Conservation (phyloP, 106 monocot genomes). For the Vanilla planifolia region DNA sequence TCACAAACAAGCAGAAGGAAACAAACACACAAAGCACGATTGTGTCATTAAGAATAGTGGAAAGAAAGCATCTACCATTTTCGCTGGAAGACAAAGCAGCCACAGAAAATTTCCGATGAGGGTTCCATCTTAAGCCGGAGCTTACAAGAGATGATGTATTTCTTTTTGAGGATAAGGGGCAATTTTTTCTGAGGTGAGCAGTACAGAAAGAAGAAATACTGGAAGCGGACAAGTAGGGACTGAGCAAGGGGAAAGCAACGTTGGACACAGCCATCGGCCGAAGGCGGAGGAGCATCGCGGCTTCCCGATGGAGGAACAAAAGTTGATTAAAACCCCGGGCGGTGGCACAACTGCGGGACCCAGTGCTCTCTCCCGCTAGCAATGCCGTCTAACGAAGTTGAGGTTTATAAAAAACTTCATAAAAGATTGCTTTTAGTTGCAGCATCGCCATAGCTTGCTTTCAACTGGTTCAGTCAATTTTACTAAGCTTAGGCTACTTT, state of each 20-base stretch:
- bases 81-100: background rate
- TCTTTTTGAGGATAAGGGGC: background rate
- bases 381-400: too few relatives aligned
- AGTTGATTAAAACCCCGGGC: too few relatives aligned
- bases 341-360: too few relatives aligned
- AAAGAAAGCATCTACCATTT: background rate
- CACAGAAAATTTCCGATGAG: background rate
- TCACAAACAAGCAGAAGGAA: background rate
- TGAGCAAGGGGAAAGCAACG: conserved; percentile 4
- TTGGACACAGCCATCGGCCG: conserved; percentile 21
- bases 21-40: too few relatives aligned
- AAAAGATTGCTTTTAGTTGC: too few relatives aligned
- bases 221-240: conserved; percentile 1
- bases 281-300: conserved; percentile 32
- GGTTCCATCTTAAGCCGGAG: background rate
- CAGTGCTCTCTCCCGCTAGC: too few relatives aligned
- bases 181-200: background rate
- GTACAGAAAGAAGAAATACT: background rate
- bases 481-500: too few relatives aligned
- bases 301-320: too few relatives aligned
- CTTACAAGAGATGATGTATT: background rate
- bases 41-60: too few relatives aligned
- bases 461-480: too few relatives aligned
- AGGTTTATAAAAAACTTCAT: too few relatives aligned
- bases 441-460: too few relatives aligned